Base-by-base conservation (phyloP, 768 basidiomycete genomes). In the Gymnopilus junonius region DNA sequence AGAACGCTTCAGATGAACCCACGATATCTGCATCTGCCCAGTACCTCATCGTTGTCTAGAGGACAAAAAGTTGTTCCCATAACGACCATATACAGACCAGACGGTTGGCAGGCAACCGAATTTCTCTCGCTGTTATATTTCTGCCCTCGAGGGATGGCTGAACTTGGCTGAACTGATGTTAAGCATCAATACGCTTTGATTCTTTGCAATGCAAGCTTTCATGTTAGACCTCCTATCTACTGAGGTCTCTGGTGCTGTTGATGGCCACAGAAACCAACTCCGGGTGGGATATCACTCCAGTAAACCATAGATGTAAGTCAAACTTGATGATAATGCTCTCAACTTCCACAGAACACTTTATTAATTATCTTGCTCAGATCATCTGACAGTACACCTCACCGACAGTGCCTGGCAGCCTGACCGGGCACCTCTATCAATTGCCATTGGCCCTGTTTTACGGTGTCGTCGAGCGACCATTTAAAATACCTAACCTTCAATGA, bases 1-100 rank as follows among this genome's bases (percentile, higher is more conserved):
- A 53, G 67, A 65, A 66, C 43, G 3, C 54, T 62, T 67, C 59
- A 67, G 66, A 63, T 59, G 58, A 34, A 67, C 66, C 66, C 66
- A 61, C 63, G 61, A 39, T 53, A 50, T 20, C 58, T 45, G 61
- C 48, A 53, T 51, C 31, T 62, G 43, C 43, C 48, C 35, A 39
- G 57, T 31, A 53, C 48, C 53, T 50, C 45, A 37, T 17, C 59
- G 67, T 68, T 61, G 63, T 64, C 67, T 64, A 59, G 64, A 61
- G 65, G 59, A 67, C 65, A 66, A 66, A 62, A 62, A 53, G 29
- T 58, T 46, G 58, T 65, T 29, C 15, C 61, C 67, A 68, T 65
- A 55, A 58, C 61, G 58, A 68, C 64, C 45, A 45, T 43, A 42
- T 48, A 35, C 63, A 45, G 39, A 21, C 57, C 40, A 35, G 14